Base-by-base conservation (phyloP, 805 yeast genomes). In the Candida lessepsii region DNA sequence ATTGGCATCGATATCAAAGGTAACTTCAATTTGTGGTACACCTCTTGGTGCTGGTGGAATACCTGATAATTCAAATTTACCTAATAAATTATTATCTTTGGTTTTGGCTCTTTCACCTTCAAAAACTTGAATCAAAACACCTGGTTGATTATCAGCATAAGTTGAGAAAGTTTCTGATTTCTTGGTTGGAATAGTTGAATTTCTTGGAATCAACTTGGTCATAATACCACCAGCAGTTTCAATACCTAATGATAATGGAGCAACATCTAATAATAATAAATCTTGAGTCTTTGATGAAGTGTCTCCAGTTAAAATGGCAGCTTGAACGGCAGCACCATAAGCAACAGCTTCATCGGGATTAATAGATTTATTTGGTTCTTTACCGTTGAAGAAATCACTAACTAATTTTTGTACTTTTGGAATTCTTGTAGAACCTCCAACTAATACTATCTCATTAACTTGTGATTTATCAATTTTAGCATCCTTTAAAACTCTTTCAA, bases 261-360 rank as follows among this genome's bases (percentile, higher is more conserved):
- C 87, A 49, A 89, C 96, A 71, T 89, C 97, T 59, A 90, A 78
- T 60, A 89, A 75, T 50, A 91, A 58, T 52, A 69, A 63, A 57
- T 68, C 73, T 54, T 68, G 71, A 41, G 73, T 69, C 65, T 66
- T 63, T 19, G 67, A 58, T 17, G 70, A 65, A 39, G 69, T 63
- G 45, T 90, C 96, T 68, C 98, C 98, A 41, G 95, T 81, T 51
- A 91, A 75, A 54, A 91, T 95, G 75, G 98, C 98, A 43, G 96
- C 98, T 76, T 91, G 99, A 49, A 91, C 97, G 49, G 99, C 97
- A 47, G 98, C 98, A 80, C 99, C 99, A 58, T 83, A 91, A 31
- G 98, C 99, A 60, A 91, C 98, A 65, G 99, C 99, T 77, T 91
- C 99, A 73, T 91, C 99, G 49, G 99, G 98, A 76, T 91, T 91